Percentiles rank a stretch among this genome's conserved stretches.
Evolutionary conservation across 176 grass and related monocot species (phyloP).

Genomic region (Areca catechu): DNA sequence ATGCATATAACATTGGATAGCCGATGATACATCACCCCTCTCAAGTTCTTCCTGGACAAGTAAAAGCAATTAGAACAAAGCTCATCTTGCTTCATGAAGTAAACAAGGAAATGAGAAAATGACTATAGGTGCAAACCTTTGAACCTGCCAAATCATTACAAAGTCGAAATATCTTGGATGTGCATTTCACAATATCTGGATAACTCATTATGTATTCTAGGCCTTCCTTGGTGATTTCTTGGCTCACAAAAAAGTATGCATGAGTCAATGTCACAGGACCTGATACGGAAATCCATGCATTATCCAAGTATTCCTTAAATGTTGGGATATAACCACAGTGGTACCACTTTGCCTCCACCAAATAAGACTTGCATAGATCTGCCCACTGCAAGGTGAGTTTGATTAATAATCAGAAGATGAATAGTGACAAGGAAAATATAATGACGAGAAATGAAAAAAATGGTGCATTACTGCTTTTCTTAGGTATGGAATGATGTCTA

Average conservation of each 20-base stretch:
- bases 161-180: slow-evolving; percentile 32
- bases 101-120: too few species aligned
- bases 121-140: not conserved
- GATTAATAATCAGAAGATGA: not conserved
- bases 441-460: not conserved
- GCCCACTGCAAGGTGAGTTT: slow-evolving; percentile 24
- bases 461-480: slow-evolving; percentile 24
- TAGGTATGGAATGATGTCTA: slow-evolving; percentile 22
- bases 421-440: not conserved
- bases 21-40: slow-evolving; percentile 26
- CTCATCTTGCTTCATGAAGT: too few species aligned
- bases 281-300: slow-evolving; percentile 31
- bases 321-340: slow-evolving; percentile 8
- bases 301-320: slow-evolving; percentile 37
- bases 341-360: slow-evolving; percentile 41
- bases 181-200: slow-evolving; percentile 23
- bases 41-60: not conserved
- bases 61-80: too few species aligned
- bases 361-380: slow-evolving; percentile 30
- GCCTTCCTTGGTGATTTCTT: not conserved
- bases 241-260: not conserved
- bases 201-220: slow-evolving; percentile 6
- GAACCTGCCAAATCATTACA: slow-evolving; percentile 34
- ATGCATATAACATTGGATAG: slow-evolving; percentile 32
- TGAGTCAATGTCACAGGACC: slow-evolving; percentile 31